Conservation (phyloP, 208 protist species). For the Leishmania gerbilli region DNA sequence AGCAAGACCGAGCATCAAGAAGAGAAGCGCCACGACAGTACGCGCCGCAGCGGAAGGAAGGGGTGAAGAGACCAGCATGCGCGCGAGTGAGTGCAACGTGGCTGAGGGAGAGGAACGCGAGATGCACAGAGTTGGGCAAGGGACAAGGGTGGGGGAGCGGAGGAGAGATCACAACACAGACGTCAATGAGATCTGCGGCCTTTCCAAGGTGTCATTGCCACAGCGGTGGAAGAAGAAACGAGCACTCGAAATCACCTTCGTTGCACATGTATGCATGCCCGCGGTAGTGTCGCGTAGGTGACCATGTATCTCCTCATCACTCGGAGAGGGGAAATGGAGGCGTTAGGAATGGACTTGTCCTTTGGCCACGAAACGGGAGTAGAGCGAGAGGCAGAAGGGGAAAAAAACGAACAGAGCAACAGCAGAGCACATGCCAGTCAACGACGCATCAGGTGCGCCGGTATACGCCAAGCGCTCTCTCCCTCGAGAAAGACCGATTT, state of each 20-base stretch:
- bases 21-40: not conserved
- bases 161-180: not conserved
- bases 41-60: not conserved
- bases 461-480: not conserved
- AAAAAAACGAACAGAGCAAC: not conserved
- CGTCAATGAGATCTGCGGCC: not conserved
- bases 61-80: not conserved
- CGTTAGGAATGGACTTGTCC: not conserved
- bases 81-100: not conserved
- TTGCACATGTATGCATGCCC: not conserved
- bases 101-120: not conserved
- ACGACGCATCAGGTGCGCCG: not conserved
- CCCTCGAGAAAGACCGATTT: not conserved
- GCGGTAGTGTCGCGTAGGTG: no score
- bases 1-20: not conserved
- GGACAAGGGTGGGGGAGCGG: not conserved
- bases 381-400: not conserved
- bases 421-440: not conserved
- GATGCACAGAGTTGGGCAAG: not conserved
- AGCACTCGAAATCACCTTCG: slow-evolving; percentile 2
- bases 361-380: not conserved
- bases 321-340: no score
- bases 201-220: not conserved
- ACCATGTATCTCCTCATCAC: not conserved
- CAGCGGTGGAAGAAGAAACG: not conserved